Evolutionary conservation across 2,329 filamentous ascomycete genomes (phyloP).

Genomic region (Diaporthe sp.): DNA sequence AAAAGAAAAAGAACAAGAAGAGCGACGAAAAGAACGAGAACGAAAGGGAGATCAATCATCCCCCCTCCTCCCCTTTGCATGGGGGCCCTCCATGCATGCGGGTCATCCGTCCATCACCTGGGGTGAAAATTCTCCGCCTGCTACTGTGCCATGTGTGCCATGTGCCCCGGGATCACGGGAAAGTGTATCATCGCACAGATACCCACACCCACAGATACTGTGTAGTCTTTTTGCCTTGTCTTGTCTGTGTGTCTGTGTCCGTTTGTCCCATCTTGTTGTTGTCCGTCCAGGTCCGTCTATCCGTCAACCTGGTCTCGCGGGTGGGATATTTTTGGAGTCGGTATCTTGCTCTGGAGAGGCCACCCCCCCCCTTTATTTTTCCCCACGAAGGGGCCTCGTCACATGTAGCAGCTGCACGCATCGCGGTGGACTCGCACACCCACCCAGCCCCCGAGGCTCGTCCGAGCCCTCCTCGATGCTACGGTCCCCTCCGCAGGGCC

Average conservation of each 20-base stretch:
- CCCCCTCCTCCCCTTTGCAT: not conserved
- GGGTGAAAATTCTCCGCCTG: conserved; percentile 31
- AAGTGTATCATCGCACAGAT: conserved; percentile 32
- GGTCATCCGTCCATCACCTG: conserved; percentile 26
- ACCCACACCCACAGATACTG: not conserved
- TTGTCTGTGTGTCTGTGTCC: not conserved
- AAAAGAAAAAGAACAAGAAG: not conserved
- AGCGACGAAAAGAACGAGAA: not conserved
- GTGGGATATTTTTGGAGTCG: not conserved
- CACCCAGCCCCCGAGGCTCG: not conserved
- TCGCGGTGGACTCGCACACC: not conserved
- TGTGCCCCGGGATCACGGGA: conserved; percentile 30
- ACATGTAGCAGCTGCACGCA: conserved; percentile 28
- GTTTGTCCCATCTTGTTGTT: not conserved
- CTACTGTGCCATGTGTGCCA: conserved; percentile 29
- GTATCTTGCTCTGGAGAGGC: not conserved
- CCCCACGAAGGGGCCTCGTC: not conserved
- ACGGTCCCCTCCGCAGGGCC: not conserved
- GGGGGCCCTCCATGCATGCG: conserved; percentile 17
- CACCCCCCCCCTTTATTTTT: not conserved
- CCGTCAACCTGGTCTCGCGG: not conserved
- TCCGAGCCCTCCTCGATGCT: not conserved
- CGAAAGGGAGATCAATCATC: not conserved
- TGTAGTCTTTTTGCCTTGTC: not conserved
- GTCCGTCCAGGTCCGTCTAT: not conserved